Conservation (phyloP, 805 yeast species). For the Tetrapisispora nanseiensis region DNA sequence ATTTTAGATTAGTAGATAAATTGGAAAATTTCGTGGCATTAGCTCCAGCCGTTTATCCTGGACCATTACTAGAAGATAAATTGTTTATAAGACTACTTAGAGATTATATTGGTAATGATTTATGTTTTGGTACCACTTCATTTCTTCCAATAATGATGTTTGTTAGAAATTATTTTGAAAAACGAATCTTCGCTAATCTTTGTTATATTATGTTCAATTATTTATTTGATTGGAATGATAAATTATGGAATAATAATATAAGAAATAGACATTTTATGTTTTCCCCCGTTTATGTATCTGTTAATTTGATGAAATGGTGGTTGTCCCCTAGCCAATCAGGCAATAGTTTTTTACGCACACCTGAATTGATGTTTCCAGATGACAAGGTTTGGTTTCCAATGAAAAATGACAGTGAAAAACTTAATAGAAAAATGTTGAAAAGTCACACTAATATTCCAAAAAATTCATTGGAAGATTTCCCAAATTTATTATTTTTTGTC, state of each 20-base stretch:
- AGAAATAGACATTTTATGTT: slow-evolving; percentile 71
- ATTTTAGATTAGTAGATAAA: slow-evolving; percentile 35
- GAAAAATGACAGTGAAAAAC: not conserved
- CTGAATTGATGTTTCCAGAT: slow-evolving; percentile 39
- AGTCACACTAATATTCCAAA: slow-evolving; percentile 26
- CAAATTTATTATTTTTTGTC: slow-evolving; percentile 56
- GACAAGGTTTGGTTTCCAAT: slow-evolving; percentile 43
- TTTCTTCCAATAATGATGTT: slow-evolving; percentile 67
- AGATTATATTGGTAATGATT: slow-evolving; percentile 34
- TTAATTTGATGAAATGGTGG: slow-evolving; percentile 91
- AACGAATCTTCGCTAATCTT: slow-evolving; percentile 44
- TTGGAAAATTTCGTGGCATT: slow-evolving; percentile 62
- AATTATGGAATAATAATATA: slow-evolving; percentile 58
- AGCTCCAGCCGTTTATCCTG: slow-evolving; percentile 90
- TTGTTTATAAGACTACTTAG: slow-evolving; percentile 51
- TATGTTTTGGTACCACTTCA: slow-evolving; percentile 63
- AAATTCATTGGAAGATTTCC: slow-evolving; percentile 32
- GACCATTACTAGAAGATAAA: slow-evolving; percentile 55
- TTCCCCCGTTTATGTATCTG: slow-evolving; percentile 77
- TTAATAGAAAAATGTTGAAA: not conserved
- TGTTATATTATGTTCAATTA: slow-evolving; percentile 79
- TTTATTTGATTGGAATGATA: slow-evolving; percentile 79
- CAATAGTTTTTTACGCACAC: slow-evolving; percentile 33
- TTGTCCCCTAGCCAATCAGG: slow-evolving; percentile 34
- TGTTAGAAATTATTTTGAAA: slow-evolving; percentile 43